Base-by-base conservation (phyloP, 2,329 filamentous ascomycete species). In the Drechslerella coelobrocha region DNA sequence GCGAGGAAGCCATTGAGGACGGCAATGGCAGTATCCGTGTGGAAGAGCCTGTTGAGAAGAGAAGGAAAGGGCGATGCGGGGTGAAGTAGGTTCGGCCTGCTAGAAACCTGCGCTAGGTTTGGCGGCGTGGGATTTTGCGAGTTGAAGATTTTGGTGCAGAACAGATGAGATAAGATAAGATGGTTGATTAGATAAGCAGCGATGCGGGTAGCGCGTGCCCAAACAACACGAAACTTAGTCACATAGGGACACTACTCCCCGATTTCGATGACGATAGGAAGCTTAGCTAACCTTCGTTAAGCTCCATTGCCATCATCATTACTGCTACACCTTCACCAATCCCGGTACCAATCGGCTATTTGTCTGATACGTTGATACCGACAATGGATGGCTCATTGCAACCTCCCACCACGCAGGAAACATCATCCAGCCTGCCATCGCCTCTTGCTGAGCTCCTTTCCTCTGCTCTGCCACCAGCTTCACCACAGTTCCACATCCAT, bases 401-500 rank as follows among this genome's bases (percentile, higher is more conserved):
- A 14, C 2, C 34, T 3, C n/a, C n/a, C n/a, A n/a, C n/a, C n/a
- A n/a, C n/a, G n/a, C n/a, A n/a, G n/a, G n/a, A n/a, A n/a, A n/a
- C n/a, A n/a, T n/a, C n/a, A n/a, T n/a, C n/a, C n/a, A n/a, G n/a
- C n/a, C n/a, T n/a, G n/a, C n/a, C 29, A 31, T 65, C 65, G 23
- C 50, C 61, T 31, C 71, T 75, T 9, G 65, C 73, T 26, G 48
- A 66, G 29, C 57, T 75, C 10, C 61, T 72, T 62, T 73, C 72
- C 31, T 78, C 79, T 75, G 76, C 75, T 27, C 73, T 74, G 10
- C 63, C 68, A 12, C 34, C 74, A 39, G 68, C 62, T 8, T 57
- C 68, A 17, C 60, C 78, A 79, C 51, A 31, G 12, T 89, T 96
- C 78, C 87, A 84, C 73, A 83, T 93, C 76, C 88, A 95, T 78